Base-by-base conservation (phyloP, 2,329 filamentous ascomycete genomes). In the Fusarium cicatricum region DNA sequence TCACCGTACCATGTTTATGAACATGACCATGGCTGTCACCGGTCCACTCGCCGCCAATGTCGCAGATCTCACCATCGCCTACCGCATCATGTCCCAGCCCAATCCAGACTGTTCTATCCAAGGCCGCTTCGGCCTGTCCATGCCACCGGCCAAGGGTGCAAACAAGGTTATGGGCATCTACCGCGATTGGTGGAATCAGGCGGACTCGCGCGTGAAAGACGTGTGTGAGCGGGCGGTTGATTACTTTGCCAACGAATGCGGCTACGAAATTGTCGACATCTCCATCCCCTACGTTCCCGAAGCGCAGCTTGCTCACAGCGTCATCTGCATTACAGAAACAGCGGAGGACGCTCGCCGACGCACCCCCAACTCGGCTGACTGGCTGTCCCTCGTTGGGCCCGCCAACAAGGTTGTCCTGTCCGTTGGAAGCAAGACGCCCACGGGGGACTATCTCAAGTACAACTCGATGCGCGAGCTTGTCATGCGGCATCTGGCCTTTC, bases 21-120 rank as follows among this genome's bases (percentile, higher is more conserved):
- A 78, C 66, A 81, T 79, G 48, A 80, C 79, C 49, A 80, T 85
- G 69, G 82, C 80, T 51, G 88, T 95, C 14, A 79, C 85, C 7
- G 91, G 91, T 0, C 92, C 93, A 8, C 83, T 97, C 67, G 89
- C 91, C 14, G 82, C 85, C 41, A 94, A 83, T 49, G 90, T 90
- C 59, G 80, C 87, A 31, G 93, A 96, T 68, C 83, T 97, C 6
- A 88, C 89, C 58, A 81, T 92, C 46, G 89, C 90, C n/a, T 97
- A 95, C 77, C 87, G 90, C 43, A 72, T 90, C 66, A 92, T 96
- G 83, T 83, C 90, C 2, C 82, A 86, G 46, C 90, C 91, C 0
- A 84, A 96, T 66, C 84, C 88, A 0, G 74, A 80, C 3, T 82
- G 89, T 70, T 77, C 82, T 0, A 74, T 81, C 8, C 89, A 89